Base-by-base conservation (phyloP, 2,329 filamentous ascomycete genomes). In the Pseudocercospora macadamiae region DNA sequence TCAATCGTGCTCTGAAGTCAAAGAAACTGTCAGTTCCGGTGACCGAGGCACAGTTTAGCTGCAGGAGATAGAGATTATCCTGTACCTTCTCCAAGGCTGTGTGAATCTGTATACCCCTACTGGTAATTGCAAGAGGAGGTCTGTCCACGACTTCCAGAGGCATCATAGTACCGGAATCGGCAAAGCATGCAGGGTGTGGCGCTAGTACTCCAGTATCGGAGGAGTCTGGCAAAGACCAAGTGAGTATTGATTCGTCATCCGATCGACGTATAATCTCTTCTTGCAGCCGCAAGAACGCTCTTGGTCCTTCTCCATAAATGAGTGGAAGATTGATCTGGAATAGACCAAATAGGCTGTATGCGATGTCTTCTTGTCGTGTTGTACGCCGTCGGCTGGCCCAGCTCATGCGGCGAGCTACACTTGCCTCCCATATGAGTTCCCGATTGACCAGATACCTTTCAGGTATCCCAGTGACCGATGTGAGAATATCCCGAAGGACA, bases 321-420 rank as follows among this genome's bases (percentile, higher is more conserved):
- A 59, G 16, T 8, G 51, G 39, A 73, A 81, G 77, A 21, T 76
- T 71, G 28, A 80, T 68, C 1, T 69, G 68, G 23, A 81, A 80
- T 0, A 81, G 69, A 0, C 79, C 79, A 2, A 81, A 55, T 0
- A 81, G 65, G 3, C 70, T 79, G 45, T 81, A 81, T 0, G 76
- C 76, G 16, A 71, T 68, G 36, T 81, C 79, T 47, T 81, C 78
- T 0, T 52, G 2, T 3, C 71, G 18, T 19, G 61, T 58, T 7
- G 61, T 63, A 7, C 3, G 10, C 9, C 61, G 42, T 7, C 30
- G 6, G 19, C 44, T 37, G 6, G 55, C 55, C 61, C 61, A 63
- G 18, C 36, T 54, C 59, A 63, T 63, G 19, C 47, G 57, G 28
- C 44, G 30, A 10, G 36, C 45, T 7, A 52, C 28, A 25, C 54